Percentiles rank a stretch among this genome's conserved stretches.
phyloP scores from a whole-genome alignment of 805 yeast genomes.

The Candida succiphila region DNA sequence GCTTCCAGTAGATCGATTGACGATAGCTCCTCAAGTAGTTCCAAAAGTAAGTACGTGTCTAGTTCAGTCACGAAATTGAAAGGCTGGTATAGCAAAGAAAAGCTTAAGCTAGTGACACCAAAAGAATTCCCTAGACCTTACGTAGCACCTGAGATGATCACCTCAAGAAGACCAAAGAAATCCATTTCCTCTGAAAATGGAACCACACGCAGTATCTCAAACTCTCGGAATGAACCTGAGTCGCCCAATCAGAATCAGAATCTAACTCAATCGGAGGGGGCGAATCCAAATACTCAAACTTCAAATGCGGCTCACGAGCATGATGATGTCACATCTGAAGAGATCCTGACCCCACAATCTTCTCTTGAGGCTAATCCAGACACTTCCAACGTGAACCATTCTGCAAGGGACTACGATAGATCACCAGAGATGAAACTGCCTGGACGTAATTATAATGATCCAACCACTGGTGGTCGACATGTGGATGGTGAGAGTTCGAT shows the following conservation, averaged over 20 bases:
- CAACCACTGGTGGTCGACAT: background rate
- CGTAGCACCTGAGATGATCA: slow-evolving; percentile 59
- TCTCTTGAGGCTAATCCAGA: background rate
- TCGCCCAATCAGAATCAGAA: background rate
- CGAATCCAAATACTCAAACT: background rate
- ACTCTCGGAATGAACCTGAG: background rate
- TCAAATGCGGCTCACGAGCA: no score
- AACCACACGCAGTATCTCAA: background rate
- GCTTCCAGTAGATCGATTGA: slow-evolving; percentile 1
- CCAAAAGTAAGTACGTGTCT: slow-evolving; percentile 16
- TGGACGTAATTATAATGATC: background rate
- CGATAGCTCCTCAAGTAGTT: background rate
- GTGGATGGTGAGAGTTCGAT: background rate
- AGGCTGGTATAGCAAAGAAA: slow-evolving; percentile 56
- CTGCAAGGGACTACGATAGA: background rate
- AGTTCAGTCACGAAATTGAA: slow-evolving; percentile 50
- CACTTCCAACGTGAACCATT: background rate
- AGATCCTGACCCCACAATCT: no score
- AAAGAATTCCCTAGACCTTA: slow-evolving; percentile 10
- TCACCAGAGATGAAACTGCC: background rate
- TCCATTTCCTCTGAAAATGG: background rate
- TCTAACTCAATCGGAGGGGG: background rate
- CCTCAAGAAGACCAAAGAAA: slow-evolving; percentile 31
- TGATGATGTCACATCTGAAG: no score
- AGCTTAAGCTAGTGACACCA: slow-evolving; percentile 9